These are phyloP conservation scores for Rhododendron ovatum DNA, from an alignment of 148 eudicot genomes.

Conservation along the genomic window DNA sequence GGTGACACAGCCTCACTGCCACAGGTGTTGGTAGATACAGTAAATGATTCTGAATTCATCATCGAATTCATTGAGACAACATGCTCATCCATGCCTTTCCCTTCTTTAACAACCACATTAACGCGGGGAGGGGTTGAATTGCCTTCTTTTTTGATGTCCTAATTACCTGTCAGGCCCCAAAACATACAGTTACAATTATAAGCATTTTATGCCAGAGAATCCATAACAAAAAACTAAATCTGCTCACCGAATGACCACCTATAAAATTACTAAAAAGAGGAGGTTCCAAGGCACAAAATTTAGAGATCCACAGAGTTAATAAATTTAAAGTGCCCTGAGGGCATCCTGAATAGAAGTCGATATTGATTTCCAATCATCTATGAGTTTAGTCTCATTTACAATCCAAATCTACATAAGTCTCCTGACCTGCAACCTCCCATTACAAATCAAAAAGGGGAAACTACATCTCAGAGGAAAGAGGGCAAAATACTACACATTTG, in stretches of 20 bases:
- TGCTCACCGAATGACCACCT: background rate
- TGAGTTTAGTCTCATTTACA: no score
- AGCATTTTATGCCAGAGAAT: background rate
- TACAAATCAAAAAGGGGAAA: no score
- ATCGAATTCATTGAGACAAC: background rate
- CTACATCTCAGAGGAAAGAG: no score
- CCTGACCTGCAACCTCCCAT: no score
- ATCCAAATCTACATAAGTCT: no score
- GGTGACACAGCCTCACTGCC: background rate
- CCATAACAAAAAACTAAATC: background rate
- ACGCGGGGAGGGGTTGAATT: background rate
- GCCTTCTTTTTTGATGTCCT: background rate
- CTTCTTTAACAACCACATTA: background rate
- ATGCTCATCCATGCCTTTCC: background rate
- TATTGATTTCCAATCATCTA: background rate
- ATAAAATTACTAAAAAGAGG: background rate
- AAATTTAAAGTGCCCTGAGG: background rate
- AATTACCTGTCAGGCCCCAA: background rate
- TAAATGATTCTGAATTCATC: background rate
- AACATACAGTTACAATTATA: background rate
- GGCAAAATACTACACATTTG: no score
- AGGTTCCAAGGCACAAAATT: background rate
- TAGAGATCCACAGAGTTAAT: background rate
- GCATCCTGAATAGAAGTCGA: background rate
- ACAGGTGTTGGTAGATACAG: background rate